A percentile compares a stretch with the other conserved stretches of the same genome.
phyloP scores from a whole-genome alignment of 768 basidiomycete species.

The Hydnum rufescens region DNA sequence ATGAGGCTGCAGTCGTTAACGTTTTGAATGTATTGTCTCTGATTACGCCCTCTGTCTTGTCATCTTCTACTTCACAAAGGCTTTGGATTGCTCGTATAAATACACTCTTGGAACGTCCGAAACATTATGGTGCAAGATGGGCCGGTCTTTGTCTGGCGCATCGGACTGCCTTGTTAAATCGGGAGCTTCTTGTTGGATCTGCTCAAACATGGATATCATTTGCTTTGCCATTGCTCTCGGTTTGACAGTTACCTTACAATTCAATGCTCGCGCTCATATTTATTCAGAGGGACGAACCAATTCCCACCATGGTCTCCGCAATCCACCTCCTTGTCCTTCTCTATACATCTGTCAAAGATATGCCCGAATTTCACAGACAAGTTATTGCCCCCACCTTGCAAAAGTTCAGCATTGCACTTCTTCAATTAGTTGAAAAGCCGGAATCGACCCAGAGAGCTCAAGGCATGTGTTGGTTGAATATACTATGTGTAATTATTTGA shows the following conservation, averaged over 20 bases:
- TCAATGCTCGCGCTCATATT: neutral
- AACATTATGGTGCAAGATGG: conserved; percentile 61
- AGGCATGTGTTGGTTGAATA: neutral
- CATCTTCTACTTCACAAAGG: conserved; percentile 41
- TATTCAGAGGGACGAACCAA: conserved; percentile 45
- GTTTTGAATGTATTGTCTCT: conserved; percentile 37
- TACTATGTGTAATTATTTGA: neutral
- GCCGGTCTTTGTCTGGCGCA: conserved; percentile 58
- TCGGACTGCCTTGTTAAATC: conserved; percentile 40
- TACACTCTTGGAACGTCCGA: conserved; percentile 48
- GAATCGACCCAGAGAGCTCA: conserved; percentile 37
- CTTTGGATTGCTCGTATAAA: conserved; percentile 64
- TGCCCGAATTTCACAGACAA: conserved; percentile 70
- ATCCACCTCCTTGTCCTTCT: conserved; percentile 44
- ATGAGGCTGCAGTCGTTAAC: conserved; percentile 36
- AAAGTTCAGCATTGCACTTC: conserved; percentile 43
- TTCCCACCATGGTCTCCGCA: conserved; percentile 37
- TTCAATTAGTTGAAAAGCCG: conserved; percentile 31
- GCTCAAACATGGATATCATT: conserved; percentile 54
- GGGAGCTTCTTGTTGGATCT: conserved; percentile 40
- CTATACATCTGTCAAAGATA: conserved; percentile 36
- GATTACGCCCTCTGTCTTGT: conserved; percentile 33
- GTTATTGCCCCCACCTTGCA: conserved; percentile 48
- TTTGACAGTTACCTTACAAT: conserved; percentile 31
- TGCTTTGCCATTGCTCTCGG: conserved; percentile 45